Evolutionary conservation across 106 monocot species (phyloP).

Genomic region (Allium sativum): DNA sequence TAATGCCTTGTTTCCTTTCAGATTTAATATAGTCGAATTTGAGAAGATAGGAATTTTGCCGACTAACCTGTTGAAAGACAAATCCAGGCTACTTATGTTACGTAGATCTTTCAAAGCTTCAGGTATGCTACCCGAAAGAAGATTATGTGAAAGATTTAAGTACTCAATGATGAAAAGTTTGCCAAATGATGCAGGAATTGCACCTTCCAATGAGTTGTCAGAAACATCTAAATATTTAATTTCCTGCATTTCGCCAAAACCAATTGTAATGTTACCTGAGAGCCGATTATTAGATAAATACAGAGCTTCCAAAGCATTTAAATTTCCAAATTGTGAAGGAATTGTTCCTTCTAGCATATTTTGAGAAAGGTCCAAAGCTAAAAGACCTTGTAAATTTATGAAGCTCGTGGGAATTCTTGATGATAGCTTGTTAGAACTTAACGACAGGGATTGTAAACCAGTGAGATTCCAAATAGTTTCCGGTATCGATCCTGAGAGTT

Average conservation of each 20-base stretch:
- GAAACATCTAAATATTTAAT: not conserved
- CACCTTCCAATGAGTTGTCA: not conserved
- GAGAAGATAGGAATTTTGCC: not conserved
- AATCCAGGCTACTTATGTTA: conserved; percentile 1
- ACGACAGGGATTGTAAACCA: not conserved
- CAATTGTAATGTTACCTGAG: conserved; percentile 10
- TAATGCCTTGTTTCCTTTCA: not conserved
- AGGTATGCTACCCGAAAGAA: conserved; percentile 12
- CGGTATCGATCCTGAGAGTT: conserved; percentile 7
- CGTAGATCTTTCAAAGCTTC: conserved; percentile 6
- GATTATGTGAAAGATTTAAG: conserved; percentile 4
- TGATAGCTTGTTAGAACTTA: not conserved
- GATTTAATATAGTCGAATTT: not conserved
- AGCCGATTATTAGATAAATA: conserved; percentile 3
- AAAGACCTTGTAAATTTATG: not conserved
- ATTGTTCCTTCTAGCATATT: not conserved
- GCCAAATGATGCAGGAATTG: not conserved
- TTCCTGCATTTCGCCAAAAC: not conserved
- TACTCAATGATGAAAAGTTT: not conserved
- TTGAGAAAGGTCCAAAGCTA: not conserved
- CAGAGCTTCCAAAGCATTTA: not conserved
- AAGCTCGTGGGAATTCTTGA: conserved; percentile 3
- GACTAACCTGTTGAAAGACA: conserved; percentile 1
- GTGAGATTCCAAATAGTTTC: not conserved
- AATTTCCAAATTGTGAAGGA: not conserved